Evolutionary conservation across 768 basidiomycete genomes (phyloP).

Genomic region (Auriscalpium orientale): DNA sequence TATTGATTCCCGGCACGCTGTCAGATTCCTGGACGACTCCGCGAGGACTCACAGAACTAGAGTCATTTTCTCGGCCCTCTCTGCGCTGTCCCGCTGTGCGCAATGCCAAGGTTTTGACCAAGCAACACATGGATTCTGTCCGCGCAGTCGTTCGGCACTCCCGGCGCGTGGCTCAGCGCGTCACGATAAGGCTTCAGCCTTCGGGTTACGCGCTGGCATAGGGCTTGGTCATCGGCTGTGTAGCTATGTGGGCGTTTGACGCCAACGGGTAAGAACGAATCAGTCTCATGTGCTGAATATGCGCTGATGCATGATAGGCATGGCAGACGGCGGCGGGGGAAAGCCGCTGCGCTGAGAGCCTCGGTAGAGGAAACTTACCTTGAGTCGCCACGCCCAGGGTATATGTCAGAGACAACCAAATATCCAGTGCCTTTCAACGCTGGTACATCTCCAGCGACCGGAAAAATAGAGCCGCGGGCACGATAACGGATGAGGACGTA

Average conservation of each 20-base stretch:
- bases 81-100: too few species aligned
- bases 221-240: constrained; percentile 58
- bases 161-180: too few species aligned
- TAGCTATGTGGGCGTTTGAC: constrained; percentile 46
- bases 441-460: constrained; percentile 53
- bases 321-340: background rate
- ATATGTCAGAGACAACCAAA: too few species aligned
- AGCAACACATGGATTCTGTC: too few species aligned
- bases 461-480: constrained; percentile 57
- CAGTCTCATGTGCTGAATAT: background rate
- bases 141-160: too few species aligned
- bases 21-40: too few species aligned
- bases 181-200: too few species aligned
- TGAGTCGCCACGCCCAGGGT: constrained; percentile 56
- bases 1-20: too few species aligned
- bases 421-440: constrained; percentile 41
- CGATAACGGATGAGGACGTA: constrained; percentile 1
- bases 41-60: too few species aligned
- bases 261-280: constrained; percentile 36
- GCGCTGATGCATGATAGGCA: too few species aligned
- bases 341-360: background rate
- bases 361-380: constrained; percentile 31
- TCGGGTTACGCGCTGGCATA: constrained; percentile 38
- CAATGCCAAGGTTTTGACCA: too few species aligned
- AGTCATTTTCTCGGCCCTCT: too few species aligned